Evolutionary conservation across 169 alveolate species (phyloP).

Genomic region (Condylostoma magnum): DNA sequence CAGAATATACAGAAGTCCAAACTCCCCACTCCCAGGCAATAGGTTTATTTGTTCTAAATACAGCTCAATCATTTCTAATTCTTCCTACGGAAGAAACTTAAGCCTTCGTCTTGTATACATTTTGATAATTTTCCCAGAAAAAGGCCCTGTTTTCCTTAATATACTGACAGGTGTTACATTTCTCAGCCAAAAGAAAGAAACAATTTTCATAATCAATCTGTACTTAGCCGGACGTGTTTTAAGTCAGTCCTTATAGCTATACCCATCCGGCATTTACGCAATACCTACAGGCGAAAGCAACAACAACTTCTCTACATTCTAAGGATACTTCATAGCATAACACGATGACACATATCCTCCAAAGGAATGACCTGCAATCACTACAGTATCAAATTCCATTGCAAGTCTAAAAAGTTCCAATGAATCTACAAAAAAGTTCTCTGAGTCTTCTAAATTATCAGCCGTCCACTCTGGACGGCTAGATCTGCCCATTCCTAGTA

Average conservation of each 20-base stretch:
- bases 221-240: too few species aligned
- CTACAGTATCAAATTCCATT: constrained; percentile 27
- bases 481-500: constrained; percentile 51
- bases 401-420: constrained; percentile 43
- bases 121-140: constrained; percentile 1
- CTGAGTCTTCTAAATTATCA: constrained; percentile 34
- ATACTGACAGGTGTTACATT: constrained; percentile 15
- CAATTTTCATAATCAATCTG: constrained; percentile 21
- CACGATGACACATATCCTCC: constrained; percentile 58
- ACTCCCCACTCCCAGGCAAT: constrained; percentile 25
- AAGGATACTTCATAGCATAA: constrained; percentile 41
- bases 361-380: constrained; percentile 60
- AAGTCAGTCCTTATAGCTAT: too few species aligned
- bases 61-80: background rate
- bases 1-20: background rate
- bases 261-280: background rate
- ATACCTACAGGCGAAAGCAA: constrained; percentile 30
- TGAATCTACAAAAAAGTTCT: constrained; percentile 46
- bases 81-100: background rate
- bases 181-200: constrained; percentile 8
- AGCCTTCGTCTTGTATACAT: background rate
- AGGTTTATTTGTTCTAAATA: constrained; percentile 26
- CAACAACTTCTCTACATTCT: constrained; percentile 9
- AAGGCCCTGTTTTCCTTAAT: constrained; percentile 21
- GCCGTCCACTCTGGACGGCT: constrained; percentile 42